A percentile compares a stretch with the other conserved stretches of the same genome.
phyloP scores from a whole-genome alignment of 106 monocot species.

The Dioscorea alata region DNA sequence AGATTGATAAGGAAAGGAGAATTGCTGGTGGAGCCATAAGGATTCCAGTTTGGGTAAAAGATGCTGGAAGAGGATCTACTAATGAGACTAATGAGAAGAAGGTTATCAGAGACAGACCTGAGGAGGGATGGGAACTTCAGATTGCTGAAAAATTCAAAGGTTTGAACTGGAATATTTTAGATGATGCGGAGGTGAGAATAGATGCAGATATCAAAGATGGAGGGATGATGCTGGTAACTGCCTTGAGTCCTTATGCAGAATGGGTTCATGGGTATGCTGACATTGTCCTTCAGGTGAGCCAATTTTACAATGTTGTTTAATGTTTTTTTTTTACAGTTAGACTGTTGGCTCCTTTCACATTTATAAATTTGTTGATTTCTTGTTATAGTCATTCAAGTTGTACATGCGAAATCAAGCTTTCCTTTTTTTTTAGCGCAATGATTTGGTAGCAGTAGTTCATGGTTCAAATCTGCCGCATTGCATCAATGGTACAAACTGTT shows the following conservation, averaged over 20 bases:
- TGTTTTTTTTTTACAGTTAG: too few relatives aligned
- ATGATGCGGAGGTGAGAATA: conserved; percentile 81
- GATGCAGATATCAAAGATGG: conserved; percentile 99
- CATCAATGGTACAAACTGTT: too few relatives aligned
- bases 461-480: too few relatives aligned
- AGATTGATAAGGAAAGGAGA: conserved; percentile 30
- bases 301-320: not conserved
- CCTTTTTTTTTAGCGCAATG: too few relatives aligned
- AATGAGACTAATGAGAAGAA: conserved; percentile 63
- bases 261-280: conserved; percentile 99
- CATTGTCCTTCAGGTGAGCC: conserved; percentile 80
- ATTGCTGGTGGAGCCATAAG: conserved; percentile 35
- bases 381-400: too few relatives aligned
- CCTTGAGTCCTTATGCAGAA: conserved; percentile 78
- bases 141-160: conserved; percentile 89
- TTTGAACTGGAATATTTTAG: conserved; percentile 84
- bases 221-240: conserved; percentile 94
- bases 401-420: too few relatives aligned
- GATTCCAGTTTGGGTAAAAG: conserved; percentile 67
- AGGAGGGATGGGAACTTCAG: conserved; percentile 91
- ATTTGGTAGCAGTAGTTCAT: too few relatives aligned
- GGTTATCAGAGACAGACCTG: conserved; percentile 66
- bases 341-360: too few relatives aligned
- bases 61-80: conserved; percentile 36
- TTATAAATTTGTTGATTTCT: too few relatives aligned